Evolutionary conservation across 1,139 yeast genomes (phyloP), one percentile per base, ranked within the genome.

Genomic region (Candida mesenterica): DNA sequence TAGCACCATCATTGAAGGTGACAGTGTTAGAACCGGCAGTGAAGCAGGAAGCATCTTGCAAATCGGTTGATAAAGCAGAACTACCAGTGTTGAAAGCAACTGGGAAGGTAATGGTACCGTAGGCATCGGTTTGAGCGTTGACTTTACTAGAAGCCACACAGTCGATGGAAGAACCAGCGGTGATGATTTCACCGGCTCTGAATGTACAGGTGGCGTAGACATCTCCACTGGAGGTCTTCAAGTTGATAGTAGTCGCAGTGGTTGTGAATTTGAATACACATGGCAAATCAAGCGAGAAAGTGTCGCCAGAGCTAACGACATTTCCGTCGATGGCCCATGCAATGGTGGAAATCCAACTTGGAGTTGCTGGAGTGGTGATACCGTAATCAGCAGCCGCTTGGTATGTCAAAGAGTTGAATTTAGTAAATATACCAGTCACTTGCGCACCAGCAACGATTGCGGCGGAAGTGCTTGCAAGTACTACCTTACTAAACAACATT

Each of bases 251-350:
- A 5, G 40, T 4, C 8, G 17, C 4, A 31, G 15, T 25, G 15
- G 34, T 15, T 6, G 62, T 54, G 37, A 60, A 59, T 36, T 57
- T 57, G 42, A 48, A 60, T 5, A 56, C 65, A 44, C 60, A 51
- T 4, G 64, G 63, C 44, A 60, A 38, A 18, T 34, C 33, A 31
- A 60, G 52, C 1, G 52, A 45, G 42, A 60, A 59, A 4, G 62
- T 56, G 36, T 61, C 65, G 16, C 63, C 63, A 0, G 61, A 22
- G 4, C n/a, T 16, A 15, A 32, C 34, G 9, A 23, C 15, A n/a
- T 34, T 15, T 5, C 43, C 41, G 9, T 18, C 12, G n/a, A 43
- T 37, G 3, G 24, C 16, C 44, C 45, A 43, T 15, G 24, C 13
- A 20, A 43, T 13, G 6, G 25, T 27, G 9, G 37, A 43, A 16